Evolutionary conservation across 129 eudicot genomes (phyloP).

Genomic region (Flaveria robusta): DNA sequence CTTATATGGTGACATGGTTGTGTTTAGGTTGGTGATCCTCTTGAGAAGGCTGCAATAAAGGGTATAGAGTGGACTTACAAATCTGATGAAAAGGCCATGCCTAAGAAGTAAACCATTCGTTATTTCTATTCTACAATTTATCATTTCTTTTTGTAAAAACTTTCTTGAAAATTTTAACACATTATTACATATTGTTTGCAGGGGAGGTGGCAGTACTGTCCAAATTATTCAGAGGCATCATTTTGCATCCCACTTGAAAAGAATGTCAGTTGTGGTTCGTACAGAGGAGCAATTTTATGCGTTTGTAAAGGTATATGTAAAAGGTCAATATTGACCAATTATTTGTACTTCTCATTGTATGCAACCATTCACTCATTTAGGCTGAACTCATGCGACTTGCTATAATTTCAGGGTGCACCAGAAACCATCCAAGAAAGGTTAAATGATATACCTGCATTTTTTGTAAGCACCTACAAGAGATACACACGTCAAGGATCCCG

Average conservation of each 20-base stretch:
- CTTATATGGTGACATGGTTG: conserved; percentile 14
- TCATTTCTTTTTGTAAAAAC: neutral
- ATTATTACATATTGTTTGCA: conserved; percentile 31
- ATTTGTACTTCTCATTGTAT: conserved; percentile 6
- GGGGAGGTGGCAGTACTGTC: conserved; percentile 76
- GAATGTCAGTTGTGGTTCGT: conserved; percentile 97
- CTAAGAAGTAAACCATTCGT: conserved; percentile 68
- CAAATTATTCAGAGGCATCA: conserved; percentile 97
- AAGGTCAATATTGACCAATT: neutral
- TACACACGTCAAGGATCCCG: conserved; percentile 99
- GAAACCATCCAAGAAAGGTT: conserved; percentile 94
- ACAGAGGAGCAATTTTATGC: conserved; percentile 81
- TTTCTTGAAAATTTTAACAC: neutral
- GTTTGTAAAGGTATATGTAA: conserved; percentile 75
- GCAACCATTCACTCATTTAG: neutral
- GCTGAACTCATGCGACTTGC: neutral
- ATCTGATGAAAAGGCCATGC: conserved; percentile 98
- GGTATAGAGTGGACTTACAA: conserved; percentile 95
- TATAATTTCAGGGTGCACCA: conserved; percentile 87
- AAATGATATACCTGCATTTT: conserved; percentile 65
- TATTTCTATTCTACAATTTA: neutral
- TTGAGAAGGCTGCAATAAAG: conserved; percentile 97
- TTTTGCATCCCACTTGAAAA: conserved; percentile 93
- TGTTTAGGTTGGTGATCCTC: conserved; percentile 98
- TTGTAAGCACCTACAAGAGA: conserved; percentile 74